A percentile compares a stretch with the other conserved stretches of the same genome.
Evolutionary conservation across 2,329 filamentous ascomycete genomes (phyloP).

Genomic region (Tolypocladium ovalisporum): DNA sequence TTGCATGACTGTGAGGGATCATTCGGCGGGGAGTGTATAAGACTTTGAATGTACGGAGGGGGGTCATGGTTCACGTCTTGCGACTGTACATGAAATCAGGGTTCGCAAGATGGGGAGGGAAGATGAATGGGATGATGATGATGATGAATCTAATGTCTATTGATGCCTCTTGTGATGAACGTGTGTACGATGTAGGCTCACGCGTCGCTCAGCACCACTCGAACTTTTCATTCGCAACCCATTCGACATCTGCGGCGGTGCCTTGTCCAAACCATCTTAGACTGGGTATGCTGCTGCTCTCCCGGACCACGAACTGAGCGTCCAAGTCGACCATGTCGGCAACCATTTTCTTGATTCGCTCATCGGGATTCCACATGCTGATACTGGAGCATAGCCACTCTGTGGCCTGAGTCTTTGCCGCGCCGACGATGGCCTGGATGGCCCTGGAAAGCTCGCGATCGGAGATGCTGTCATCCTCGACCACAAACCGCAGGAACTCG

Average conservation of each 20-base stretch:
- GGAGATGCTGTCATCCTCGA: constrained; percentile 41
- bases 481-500: constrained; percentile 56
- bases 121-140: constrained; percentile 1
- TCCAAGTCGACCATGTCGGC: constrained; percentile 33
- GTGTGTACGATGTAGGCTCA: neutral
- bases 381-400: constrained; percentile 62
- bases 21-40: neutral
- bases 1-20: neutral
- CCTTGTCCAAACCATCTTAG: constrained; percentile 59
- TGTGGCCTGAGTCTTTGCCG: constrained; percentile 59
- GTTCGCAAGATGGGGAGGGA: neutral
- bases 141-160: constrained; percentile 1
- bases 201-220: constrained; percentile 52
- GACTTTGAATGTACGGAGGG: neutral
- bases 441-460: constrained; percentile 35
- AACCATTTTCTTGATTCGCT: constrained; percentile 36
- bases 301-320: constrained; percentile 40
- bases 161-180: neutral
- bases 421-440: constrained; percentile 51
- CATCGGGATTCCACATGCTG: constrained; percentile 74
- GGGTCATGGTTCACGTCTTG: constrained; percentile 5
- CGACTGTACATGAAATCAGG: constrained; percentile 1
- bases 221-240: constrained; percentile 69
- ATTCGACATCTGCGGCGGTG: constrained; percentile 45
- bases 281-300: constrained; percentile 58